A percentile compares a stretch with the other conserved stretches of the same genome.
Conservation (phyloP, 805 yeast species). For the Sugiyamaella smithiae region DNA sequence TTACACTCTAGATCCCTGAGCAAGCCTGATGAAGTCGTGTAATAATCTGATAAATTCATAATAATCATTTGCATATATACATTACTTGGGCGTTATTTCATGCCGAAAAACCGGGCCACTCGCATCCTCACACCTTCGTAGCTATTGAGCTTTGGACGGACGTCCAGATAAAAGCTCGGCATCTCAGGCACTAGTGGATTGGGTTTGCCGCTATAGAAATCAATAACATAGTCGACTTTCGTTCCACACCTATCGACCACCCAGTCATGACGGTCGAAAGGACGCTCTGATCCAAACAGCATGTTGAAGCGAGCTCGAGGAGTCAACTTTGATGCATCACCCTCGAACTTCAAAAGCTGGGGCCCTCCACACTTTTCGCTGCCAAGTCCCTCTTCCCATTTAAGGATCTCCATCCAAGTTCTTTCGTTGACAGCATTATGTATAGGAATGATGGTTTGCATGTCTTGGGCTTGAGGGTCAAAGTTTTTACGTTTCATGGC, state of each 20-base stretch:
- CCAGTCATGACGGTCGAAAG: slow-evolving; percentile 98
- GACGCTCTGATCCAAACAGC: slow-evolving; percentile 59
- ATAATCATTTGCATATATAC: too few species aligned
- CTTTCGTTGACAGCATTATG: slow-evolving; percentile 92
- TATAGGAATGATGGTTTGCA: slow-evolving; percentile 88
- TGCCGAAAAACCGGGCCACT: slow-evolving; percentile 50
- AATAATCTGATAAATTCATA: too few species aligned
- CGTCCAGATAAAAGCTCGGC: slow-evolving; percentile 76
- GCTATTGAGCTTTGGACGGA: slow-evolving; percentile 83
- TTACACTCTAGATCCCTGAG: too few species aligned
- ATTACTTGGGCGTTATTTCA: too few species aligned
- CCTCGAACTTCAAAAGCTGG: slow-evolving; percentile 79
- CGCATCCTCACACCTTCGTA: slow-evolving; percentile 79
- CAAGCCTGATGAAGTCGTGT: too few species aligned
- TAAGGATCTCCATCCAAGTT: slow-evolving; percentile 80
- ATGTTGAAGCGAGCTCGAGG: slow-evolving; percentile 77
- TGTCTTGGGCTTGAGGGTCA: slow-evolving; percentile 77
- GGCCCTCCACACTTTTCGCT: slow-evolving; percentile 70
- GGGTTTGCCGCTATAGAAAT: slow-evolving; percentile 69
- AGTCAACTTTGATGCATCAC: slow-evolving; percentile 79
- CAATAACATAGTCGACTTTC: slow-evolving; percentile 85
- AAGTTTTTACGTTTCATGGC: slow-evolving; percentile 92
- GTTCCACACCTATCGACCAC: slow-evolving; percentile 78
- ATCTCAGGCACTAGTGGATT: slow-evolving; percentile 44
- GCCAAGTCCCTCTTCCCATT: slow-evolving; percentile 63